A percentile compares a stretch with the other conserved stretches of the same genome.
Conservation (phyloP, 148 eudicot genomes). For the Chenopodium formosanum region DNA sequence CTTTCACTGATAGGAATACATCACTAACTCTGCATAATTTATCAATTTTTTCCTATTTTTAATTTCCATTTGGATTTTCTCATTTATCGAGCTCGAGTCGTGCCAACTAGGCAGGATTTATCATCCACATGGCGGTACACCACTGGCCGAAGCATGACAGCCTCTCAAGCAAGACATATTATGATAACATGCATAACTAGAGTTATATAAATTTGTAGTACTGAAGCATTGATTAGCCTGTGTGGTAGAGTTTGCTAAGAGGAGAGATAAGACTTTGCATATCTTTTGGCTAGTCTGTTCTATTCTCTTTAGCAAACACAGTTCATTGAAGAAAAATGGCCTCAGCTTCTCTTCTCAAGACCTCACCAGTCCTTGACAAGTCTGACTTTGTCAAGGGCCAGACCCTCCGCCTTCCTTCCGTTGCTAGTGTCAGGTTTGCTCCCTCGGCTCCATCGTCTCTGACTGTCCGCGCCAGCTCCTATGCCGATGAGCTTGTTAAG, state of each 20-base stretch:
- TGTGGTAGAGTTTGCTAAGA: slow-evolving; percentile 49
- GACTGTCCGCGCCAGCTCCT: slow-evolving; percentile 50
- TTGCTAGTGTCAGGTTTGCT: slow-evolving; percentile 39
- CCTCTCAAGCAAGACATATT: slow-evolving; percentile 72
- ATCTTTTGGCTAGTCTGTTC: slow-evolving; percentile 22
- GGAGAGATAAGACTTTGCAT: slow-evolving; percentile 51
- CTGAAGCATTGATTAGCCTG: slow-evolving; percentile 19
- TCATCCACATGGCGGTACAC: slow-evolving; percentile 43
- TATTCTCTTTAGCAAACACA: slow-evolving; percentile 7
- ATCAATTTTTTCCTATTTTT: slow-evolving; percentile 8
- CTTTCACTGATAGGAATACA: slow-evolving; percentile 20
- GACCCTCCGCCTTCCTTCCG: slow-evolving; percentile 53
- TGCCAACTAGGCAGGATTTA: slow-evolving; percentile 37
- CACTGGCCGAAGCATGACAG: slow-evolving; percentile 46
- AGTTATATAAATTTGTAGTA: slow-evolving; percentile 40
- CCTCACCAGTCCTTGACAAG: slow-evolving; percentile 75
- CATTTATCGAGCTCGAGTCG: neutral
- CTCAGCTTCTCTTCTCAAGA: slow-evolving; percentile 76
- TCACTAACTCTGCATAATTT: slow-evolving; percentile 11
- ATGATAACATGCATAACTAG: slow-evolving; percentile 23
- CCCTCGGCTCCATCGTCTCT: slow-evolving; percentile 41
- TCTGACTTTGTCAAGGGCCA: slow-evolving; percentile 83
- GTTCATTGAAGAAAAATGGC: slow-evolving; percentile 47
- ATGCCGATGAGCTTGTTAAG: slow-evolving; percentile 89
- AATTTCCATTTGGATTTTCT: neutral